phyloP scores from a whole-genome alignment of 2,329 filamentous ascomycete species.

The Ascosphaera acerosa region DNA sequence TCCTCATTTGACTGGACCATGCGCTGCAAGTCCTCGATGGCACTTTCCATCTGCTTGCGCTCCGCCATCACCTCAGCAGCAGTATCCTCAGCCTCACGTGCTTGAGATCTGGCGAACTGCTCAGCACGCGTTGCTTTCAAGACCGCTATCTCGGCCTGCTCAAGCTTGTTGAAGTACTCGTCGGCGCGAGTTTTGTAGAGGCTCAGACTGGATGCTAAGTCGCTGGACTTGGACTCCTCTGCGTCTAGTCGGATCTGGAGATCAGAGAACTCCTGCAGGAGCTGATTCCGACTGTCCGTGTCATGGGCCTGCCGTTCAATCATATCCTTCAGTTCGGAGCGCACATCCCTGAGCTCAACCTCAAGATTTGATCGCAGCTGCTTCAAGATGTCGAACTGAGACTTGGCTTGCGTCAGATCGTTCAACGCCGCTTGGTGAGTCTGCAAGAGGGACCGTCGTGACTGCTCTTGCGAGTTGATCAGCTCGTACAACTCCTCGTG shows the following conservation, averaged over 20 bases:
- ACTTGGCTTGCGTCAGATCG: constrained; percentile 68
- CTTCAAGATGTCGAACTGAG: constrained; percentile 64
- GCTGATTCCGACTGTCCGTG: constrained; percentile 58
- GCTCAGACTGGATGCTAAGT: constrained; percentile 59
- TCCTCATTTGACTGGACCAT: constrained; percentile 79
- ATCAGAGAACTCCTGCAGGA: constrained; percentile 79
- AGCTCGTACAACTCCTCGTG: constrained; percentile 86
- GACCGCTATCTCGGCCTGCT: constrained; percentile 88
- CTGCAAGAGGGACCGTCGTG: constrained; percentile 53
- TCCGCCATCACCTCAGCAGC: constrained; percentile 80
- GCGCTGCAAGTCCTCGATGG: constrained; percentile 71
- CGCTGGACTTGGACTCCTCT: constrained; percentile 60
- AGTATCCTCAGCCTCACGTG: constrained; percentile 72
- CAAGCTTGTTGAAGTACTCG: constrained; percentile 90
- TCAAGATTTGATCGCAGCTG: constrained; percentile 57
- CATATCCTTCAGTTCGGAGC: constrained; percentile 63
- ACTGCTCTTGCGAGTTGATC: constrained; percentile 80
- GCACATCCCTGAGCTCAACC: constrained; percentile 63
- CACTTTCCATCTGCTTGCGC: constrained; percentile 65
- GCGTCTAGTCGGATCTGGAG: constrained; percentile 80
- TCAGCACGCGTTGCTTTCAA: constrained; percentile 79
- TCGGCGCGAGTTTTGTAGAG: constrained; percentile 82
- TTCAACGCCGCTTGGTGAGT: constrained; percentile 65
- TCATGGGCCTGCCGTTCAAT: constrained; percentile 61
- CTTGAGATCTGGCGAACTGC: constrained; percentile 77